Base-by-base conservation (phyloP, 2,329 filamentous ascomycete species). In the Pseudogymnoascus pannorum region DNA sequence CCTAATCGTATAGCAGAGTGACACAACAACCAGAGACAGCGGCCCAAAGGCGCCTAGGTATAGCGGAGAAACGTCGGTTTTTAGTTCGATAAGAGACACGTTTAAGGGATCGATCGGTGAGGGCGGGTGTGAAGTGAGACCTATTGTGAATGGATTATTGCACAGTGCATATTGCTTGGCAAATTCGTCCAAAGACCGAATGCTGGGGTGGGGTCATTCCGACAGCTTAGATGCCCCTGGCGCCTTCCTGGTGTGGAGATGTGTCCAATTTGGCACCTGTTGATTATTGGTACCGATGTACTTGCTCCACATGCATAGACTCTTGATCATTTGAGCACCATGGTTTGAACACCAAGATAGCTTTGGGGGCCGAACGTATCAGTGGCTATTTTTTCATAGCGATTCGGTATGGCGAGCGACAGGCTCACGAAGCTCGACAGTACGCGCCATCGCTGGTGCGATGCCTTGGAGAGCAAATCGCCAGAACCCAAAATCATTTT, bases 201-300 rank as follows among this genome's bases (percentile, higher is more conserved):
- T 54, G 48, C 48, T 31, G 26, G 48, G 48, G 48, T 54, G 48
- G 48, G 48, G 48, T 33, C 26, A 54, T 54, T 6, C 26, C 26
- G 48, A 54, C 26, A 54, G 26, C 48, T 31, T 31, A 9, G n/a
- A 5, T 54, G 26, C 48, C 48, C 48, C 48, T 54, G 48, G 26
- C 48, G 48, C 48, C 48, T 54, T 54, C 48, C 48, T 54, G 48
- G 48, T 31, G 48, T 54, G 48, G 48, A 54, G 48, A 54, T 31
- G 48, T 54, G 48, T 54, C 48, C 48, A 54, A 54, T 54, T 54
- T 54, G 48, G 48, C 48, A 54, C 48, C 48, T 54, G 24, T 26
- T 48, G 26, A 54, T 29, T 54, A 54, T 54, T 54, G 48, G 48
- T 54, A 54, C 48, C 48, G 26, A 54, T 54, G 48, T 54, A 54